A percentile compares a stretch with the other conserved stretches of the same genome.
Conservation (phyloP, 306 rosid species). For the Fragaria ananassa region DNA sequence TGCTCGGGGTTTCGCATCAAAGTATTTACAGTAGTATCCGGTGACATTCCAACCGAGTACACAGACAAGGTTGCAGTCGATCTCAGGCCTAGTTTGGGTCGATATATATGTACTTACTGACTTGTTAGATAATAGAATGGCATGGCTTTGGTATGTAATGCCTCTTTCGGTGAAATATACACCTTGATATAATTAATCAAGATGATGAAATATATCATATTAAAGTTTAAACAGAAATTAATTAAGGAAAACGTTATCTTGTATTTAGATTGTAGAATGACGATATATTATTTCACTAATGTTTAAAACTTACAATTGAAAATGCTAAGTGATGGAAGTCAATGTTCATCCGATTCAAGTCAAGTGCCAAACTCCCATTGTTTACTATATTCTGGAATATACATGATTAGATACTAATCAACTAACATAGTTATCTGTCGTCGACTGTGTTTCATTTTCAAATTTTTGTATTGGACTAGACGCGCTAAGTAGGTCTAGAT, state of each 20-base stretch:
- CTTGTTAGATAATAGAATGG: no score
- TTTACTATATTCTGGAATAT: neutral
- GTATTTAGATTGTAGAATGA: no score
- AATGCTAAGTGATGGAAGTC: neutral
- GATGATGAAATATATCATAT: neutral
- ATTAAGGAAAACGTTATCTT: no score
- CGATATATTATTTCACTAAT: conserved; percentile 3
- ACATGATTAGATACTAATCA: neutral
- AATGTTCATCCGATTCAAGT: neutral
- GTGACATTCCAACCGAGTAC: no score
- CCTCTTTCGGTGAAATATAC: no score
- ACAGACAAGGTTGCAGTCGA: no score
- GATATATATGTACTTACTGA: no score
- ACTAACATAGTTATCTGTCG: neutral
- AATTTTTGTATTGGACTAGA: conserved; percentile 19
- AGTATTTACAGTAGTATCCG: no score
- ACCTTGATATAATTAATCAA: neutral
- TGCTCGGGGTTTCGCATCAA: neutral
- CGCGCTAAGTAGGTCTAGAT: conserved; percentile 24
- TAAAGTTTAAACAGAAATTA: no score
- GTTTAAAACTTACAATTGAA: neutral
- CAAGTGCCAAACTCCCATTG: neutral
- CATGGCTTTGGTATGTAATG: no score
- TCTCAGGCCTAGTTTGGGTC: no score
- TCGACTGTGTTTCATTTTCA: neutral